Base-by-base conservation (phyloP, 345 rosid species). In the Crucihimalaya himalaica region DNA sequence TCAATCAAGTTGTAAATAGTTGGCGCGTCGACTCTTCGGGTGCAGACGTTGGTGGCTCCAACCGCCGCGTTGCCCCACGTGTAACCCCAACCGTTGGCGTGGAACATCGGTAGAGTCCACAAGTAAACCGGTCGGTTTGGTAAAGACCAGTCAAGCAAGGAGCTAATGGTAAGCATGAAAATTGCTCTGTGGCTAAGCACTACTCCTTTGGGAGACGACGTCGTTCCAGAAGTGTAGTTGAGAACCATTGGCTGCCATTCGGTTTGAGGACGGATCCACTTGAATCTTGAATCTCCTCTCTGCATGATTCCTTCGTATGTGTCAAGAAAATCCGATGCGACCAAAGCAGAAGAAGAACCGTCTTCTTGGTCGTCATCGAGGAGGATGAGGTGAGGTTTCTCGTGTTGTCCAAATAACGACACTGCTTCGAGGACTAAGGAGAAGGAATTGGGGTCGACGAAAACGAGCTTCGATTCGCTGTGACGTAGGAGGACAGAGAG, bases 221-320 rank as follows among this genome's bases (percentile, higher is more conserved):
- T 86, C 39, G 93, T 88, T 47, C 93, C 87, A 0, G 93, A 88
- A 8, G 90, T 88, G 75, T 86, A 86, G 71, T 88, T 88, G n/a
- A 88, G 50, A 14, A 83, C 81, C 68, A 88, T 86, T 2, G 90
- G 88, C 3, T 88, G 80, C 90, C 87, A 88, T 10, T 85, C 93
- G 5, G 77, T 80, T 57, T 56, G 42, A 2, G 88, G 88, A 31
- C 86, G 73, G 52, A 80, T 67, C 78, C 85, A 80, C n/a, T 84
- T 70, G 72, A 84, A 87, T 51, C 39, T 76, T 0, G 76, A 71
- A 40, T 76, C 66, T 34, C 92, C 92, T 3, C 51, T 71, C 52
- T 70, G 76, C 77, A 87, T 37, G 13, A 87, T 48, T 40, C 79
- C 80, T 53, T 87, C 86, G 34, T 87, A 87, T 5, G 81, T 72